Evolutionary conservation across 2,329 filamentous ascomycete species (phyloP).

Genomic region (Whalleya microplaca): DNA sequence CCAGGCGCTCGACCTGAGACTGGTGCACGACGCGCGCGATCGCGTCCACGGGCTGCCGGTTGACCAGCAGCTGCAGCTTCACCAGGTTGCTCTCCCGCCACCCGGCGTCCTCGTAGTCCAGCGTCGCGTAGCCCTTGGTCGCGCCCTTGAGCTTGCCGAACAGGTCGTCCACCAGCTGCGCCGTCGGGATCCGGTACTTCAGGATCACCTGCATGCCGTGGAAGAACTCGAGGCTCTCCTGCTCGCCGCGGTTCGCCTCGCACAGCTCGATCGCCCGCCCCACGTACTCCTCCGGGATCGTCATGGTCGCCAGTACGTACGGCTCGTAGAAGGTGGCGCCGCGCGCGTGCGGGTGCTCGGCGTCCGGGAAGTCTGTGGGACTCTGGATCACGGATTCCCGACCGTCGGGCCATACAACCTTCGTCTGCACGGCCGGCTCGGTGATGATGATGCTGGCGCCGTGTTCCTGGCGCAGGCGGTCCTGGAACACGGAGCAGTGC

Average conservation of each 20-base stretch:
- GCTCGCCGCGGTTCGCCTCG: conserved; percentile 84
- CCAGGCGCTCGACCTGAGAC: conserved; percentile 79
- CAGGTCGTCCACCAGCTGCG: conserved; percentile 92
- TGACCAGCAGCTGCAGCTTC: conserved; percentile 91
- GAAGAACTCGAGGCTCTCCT: conserved; percentile 89
- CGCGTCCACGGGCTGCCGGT: conserved; percentile 90
- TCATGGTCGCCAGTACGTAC: conserved; percentile 74
- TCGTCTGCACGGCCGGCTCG: conserved; percentile 91
- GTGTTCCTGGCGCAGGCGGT: conserved; percentile 91
- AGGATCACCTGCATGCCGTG: conserved; percentile 90
- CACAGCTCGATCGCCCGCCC: conserved; percentile 95
- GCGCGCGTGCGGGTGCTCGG: conserved; percentile 51
- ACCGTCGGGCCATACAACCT: conserved; percentile 79
- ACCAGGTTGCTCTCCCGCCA: conserved; percentile 80
- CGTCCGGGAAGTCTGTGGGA: conserved; percentile 83
- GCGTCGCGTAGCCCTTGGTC: conserved; percentile 92
- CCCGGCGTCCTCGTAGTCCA: conserved; percentile 95
- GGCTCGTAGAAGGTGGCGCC: conserved; percentile 55
- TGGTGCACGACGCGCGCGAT: conserved; percentile 87
- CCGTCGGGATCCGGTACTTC: conserved; percentile 85
- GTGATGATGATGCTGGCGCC: conserved; percentile 96
- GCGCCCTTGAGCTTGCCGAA: conserved; percentile 94
- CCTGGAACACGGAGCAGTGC: conserved; percentile 98
- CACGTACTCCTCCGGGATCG: conserved; percentile 90
- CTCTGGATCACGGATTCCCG: conserved; percentile 79